Evolutionary conservation across 2,329 filamentous ascomycete species (phyloP).

Genomic region (Ophiostoma quercus): DNA sequence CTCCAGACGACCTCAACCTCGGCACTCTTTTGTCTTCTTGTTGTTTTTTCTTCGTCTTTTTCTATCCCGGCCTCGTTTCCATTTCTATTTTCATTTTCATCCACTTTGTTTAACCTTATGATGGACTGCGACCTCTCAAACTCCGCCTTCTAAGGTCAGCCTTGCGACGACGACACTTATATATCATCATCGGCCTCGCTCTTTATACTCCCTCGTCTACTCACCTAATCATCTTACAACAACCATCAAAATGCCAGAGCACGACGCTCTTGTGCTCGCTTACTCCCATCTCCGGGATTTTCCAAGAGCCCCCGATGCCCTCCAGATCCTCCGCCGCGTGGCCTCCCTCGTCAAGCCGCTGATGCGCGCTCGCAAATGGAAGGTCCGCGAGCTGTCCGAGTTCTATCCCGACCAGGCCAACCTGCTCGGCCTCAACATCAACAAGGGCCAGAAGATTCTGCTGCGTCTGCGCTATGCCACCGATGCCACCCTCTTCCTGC

Average conservation of each 20-base stretch:
- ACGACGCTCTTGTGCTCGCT: constrained; percentile 43
- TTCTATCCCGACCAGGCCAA: constrained; percentile 74
- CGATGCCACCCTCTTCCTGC: constrained; percentile 71
- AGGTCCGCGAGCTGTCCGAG: constrained; percentile 71
- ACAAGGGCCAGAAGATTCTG: constrained; percentile 71
- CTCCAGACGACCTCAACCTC: neutral
- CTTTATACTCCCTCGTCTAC: neutral
- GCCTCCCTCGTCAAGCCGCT: constrained; percentile 90
- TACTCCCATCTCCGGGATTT: constrained; percentile 48
- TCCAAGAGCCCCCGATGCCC: constrained; percentile 46
- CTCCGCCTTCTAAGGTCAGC: neutral
- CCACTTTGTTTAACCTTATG: neutral
- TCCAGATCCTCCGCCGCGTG: constrained; percentile 66
- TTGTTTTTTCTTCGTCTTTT: neutral
- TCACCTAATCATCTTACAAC: neutral
- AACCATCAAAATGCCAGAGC: constrained; percentile 37
- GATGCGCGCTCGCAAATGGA: constrained; percentile 82
- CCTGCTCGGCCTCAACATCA: constrained; percentile 74
- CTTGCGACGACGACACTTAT: neutral
- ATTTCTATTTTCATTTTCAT: neutral
- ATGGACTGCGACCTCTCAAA: neutral
- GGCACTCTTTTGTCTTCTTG: neutral
- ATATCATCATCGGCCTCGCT: neutral
- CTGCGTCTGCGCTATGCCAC: constrained; percentile 72
- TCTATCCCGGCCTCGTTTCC: neutral